Evolutionary conservation across 1,139 yeast genomes (phyloP).

Genomic region (Suhomyces terraborum): DNA sequence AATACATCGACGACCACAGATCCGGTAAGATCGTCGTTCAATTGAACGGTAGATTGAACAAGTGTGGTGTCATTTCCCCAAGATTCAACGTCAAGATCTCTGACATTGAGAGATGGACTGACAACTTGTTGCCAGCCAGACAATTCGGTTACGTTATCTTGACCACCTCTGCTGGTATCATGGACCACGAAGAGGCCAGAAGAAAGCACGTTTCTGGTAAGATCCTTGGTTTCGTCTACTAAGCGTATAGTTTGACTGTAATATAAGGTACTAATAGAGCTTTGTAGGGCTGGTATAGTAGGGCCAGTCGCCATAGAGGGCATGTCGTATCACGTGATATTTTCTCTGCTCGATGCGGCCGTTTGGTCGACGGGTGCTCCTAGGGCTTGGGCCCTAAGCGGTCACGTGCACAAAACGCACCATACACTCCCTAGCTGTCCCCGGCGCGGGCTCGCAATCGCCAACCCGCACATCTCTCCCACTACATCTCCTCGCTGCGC

Average conservation of each 20-base stretch:
- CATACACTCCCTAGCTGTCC: neutral
- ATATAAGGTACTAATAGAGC: conserved; percentile 11
- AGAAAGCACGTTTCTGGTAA: conserved; percentile 99
- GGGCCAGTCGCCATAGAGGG: too few species aligned
- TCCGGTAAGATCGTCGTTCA: conserved; percentile 97
- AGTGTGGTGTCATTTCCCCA: conserved; percentile 98
- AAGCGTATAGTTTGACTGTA: conserved; percentile 16
- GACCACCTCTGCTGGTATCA: conserved; percentile 99
- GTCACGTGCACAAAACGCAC: neutral
- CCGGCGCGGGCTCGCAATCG: conserved; percentile 1
- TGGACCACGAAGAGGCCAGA: conserved; percentile 99
- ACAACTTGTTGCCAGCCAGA: conserved; percentile 96
- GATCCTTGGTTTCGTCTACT: conserved; percentile 92
- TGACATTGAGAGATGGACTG: conserved; percentile 98
- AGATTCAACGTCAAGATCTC: conserved; percentile 93
- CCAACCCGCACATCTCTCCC: too few species aligned
- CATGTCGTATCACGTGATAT: neutral
- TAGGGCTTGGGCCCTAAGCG: conserved; percentile 4
- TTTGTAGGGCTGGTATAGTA: conserved; percentile 2
- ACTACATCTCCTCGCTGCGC: too few species aligned
- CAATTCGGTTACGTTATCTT: conserved; percentile 96
- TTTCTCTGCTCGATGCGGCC: neutral
- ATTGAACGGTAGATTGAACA: conserved; percentile 97
- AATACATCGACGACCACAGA: conserved; percentile 98
- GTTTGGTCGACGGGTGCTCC: neutral